phyloP scores from a whole-genome alignment of 768 basidiomycete genomes.

The Podaxis pistillaris region DNA sequence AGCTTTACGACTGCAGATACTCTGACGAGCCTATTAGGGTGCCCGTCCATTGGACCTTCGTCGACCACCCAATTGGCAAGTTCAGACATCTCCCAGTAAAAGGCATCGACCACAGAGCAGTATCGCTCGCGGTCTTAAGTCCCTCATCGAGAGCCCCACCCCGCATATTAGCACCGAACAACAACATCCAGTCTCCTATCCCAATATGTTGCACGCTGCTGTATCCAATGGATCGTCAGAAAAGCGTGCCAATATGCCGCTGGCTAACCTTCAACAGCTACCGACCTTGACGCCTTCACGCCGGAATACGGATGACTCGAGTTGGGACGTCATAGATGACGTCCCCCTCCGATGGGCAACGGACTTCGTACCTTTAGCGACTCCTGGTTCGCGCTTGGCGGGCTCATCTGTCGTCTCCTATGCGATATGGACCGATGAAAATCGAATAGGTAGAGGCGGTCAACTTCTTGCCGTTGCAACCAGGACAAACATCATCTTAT shows the following conservation, averaged over 20 bases:
- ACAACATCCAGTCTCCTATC: slow-evolving; percentile 29
- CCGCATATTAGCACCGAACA: slow-evolving; percentile 21
- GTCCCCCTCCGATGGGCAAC: slow-evolving; percentile 83
- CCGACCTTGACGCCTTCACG: slow-evolving; percentile 18
- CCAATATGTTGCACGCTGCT: slow-evolving; percentile 30
- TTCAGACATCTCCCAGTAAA: slow-evolving; percentile 46
- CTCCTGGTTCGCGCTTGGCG: slow-evolving; percentile 59
- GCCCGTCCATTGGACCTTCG: slow-evolving; percentile 60
- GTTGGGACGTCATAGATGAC: slow-evolving; percentile 75
- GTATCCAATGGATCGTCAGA: slow-evolving; percentile 11
- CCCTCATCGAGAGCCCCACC: slow-evolving; percentile 41
- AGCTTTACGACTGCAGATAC: background rate
- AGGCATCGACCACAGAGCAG: slow-evolving; percentile 54
- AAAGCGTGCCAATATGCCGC: slow-evolving; percentile 12
- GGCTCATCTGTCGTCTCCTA: slow-evolving; percentile 61
- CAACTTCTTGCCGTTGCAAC: slow-evolving; percentile 73
- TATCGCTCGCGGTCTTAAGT: slow-evolving; percentile 63
- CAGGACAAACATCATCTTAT: slow-evolving; percentile 69
- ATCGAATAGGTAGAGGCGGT: slow-evolving; percentile 41
- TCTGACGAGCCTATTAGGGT: slow-evolving; percentile 36
- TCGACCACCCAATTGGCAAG: slow-evolving; percentile 47
- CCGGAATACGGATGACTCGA: slow-evolving; percentile 43
- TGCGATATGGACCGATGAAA: slow-evolving; percentile 65
- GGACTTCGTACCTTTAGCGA: slow-evolving; percentile 79
- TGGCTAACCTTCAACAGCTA: background rate